Percentiles rank a stretch among this genome's conserved stretches.
Evolutionary conservation across 2,329 filamentous ascomycete species (phyloP).

Genomic region (Beauveria sp.): DNA sequence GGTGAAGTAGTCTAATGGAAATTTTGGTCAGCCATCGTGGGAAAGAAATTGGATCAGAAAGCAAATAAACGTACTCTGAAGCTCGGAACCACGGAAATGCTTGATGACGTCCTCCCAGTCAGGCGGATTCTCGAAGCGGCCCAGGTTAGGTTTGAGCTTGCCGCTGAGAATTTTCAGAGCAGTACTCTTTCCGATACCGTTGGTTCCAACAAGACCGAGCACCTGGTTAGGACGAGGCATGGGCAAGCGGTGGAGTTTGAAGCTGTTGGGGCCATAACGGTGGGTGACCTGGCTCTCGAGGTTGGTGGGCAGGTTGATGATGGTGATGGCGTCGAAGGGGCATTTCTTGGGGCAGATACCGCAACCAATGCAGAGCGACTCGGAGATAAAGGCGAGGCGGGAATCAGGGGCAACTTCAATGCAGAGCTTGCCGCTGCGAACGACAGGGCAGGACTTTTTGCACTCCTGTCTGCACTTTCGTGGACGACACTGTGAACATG

Average conservation of each 20-base stretch:
- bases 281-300: conserved; percentile 97
- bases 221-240: conserved; percentile 95
- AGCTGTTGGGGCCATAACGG: conserved; percentile 98
- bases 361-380: conserved; percentile 92
- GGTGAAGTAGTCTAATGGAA: conserved; percentile 76
- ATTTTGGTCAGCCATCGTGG: not conserved
- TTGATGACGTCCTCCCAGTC: conserved; percentile 99
- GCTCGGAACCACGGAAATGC: conserved; percentile 93
- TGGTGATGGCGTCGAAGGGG: conserved; percentile 96
- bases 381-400: conserved; percentile 96
- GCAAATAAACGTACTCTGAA: conserved; percentile 65
- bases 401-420: conserved; percentile 87
- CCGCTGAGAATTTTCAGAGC: conserved; percentile 97
- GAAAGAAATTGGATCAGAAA: not conserved
- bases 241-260: conserved; percentile 95
- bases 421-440: conserved; percentile 93
- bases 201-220: conserved; percentile 91
- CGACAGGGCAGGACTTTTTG: conserved; percentile 97
- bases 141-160: conserved; percentile 97
- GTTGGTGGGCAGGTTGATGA: conserved; percentile 99
- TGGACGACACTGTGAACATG: conserved; percentile 27
- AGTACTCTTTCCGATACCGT: conserved; percentile 99
- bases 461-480: conserved; percentile 95
- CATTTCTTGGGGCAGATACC: conserved; percentile 99
- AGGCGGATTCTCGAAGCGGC: conserved; percentile 88